Evolutionary conservation across 208 protist genomes (phyloP), one percentile per base, ranked within the genome.

Genomic region (Wallacemonas collosoma): DNA sequence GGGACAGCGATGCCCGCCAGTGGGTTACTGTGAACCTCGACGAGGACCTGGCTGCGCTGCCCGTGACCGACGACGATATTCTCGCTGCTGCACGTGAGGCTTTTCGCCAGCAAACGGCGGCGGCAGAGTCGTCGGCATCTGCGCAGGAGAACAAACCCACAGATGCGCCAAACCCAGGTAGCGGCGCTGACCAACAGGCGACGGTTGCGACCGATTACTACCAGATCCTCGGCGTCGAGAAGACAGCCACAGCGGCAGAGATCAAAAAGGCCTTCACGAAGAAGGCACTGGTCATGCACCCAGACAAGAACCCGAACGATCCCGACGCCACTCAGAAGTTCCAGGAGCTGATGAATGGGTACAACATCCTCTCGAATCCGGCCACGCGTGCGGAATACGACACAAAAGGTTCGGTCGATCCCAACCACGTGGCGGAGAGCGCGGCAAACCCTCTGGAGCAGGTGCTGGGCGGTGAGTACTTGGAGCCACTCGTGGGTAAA

Each of bases 221-320:
- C 57, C 68, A 69, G 11, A 57, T 91, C 38, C 57, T 94, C 4
- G 86, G 75, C 0, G 82, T 94, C 5, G 47, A 70, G 51, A 40
- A 58, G 58, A 86, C 73, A 8, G 86, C 89, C 14, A 84, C 80
- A 8, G 0, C 70, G 14, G 50, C 55, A 0, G 84, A 94, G 67
- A 90, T 94, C 57, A 73, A 76, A 7, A 76, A 78, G 64, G 89
- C 89, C 43, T 94, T 86, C 71, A 84, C 71, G 40, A 69, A 73
- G 45, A 82, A 80, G 62, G 87, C 85, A 26, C 68, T 94, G 41
- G 60, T 76, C 73, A 72, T 85, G 77, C 89, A 94, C 74, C 89
- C 89, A 12, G 89, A 94, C 71, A 92, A 91, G 63, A 93, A 92
- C 67, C 74, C 73, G 0, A 76, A 80, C 58, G 72, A 89, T 72